A percentile compares a stretch with the other conserved stretches of the same genome.
phyloP scores from a whole-genome alignment of 2,329 filamentous ascomycete species.

The Ceratocystis smalleyi region DNA sequence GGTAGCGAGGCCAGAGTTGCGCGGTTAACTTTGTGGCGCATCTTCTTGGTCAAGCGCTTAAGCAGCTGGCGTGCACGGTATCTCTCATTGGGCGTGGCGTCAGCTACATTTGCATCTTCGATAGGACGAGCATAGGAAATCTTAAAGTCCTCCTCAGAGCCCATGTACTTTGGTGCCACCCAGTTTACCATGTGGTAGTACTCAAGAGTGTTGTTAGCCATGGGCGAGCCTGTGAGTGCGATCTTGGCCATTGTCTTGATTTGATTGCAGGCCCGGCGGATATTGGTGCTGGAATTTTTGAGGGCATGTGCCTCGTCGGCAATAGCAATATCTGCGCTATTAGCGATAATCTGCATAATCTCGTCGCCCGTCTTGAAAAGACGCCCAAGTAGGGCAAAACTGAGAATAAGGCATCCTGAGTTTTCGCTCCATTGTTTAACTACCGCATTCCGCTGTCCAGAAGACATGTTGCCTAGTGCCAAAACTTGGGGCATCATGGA shows the following conservation, averaged over 20 bases:
- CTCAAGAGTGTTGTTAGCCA: constrained; percentile 70
- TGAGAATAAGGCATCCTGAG: constrained; percentile 62
- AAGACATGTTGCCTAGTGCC: neutral
- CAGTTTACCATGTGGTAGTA: constrained; percentile 81
- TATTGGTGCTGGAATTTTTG: constrained; percentile 45
- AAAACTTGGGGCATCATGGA: constrained; percentile 11
- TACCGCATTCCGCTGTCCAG: neutral
- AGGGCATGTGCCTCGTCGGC: constrained; percentile 74
- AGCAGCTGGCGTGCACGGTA: constrained; percentile 50
- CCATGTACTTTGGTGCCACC: constrained; percentile 67
- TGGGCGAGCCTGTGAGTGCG: constrained; percentile 71
- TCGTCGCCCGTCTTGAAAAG: constrained; percentile 23
- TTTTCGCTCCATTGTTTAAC: constrained; percentile 38
- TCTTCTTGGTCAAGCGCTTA: constrained; percentile 51
- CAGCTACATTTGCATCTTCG: constrained; percentile 49
- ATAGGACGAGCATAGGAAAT: constrained; percentile 59
- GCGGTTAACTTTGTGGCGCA: constrained; percentile 65
- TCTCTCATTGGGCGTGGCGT: constrained; percentile 42
- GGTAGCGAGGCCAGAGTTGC: constrained; percentile 49
- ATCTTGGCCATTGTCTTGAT: constrained; percentile 59
- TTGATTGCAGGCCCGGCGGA: constrained; percentile 37
- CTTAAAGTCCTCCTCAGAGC: constrained; percentile 50
- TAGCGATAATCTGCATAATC: constrained; percentile 33
- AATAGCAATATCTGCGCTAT: constrained; percentile 55
- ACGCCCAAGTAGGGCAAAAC: constrained; percentile 49